These are phyloP conservation scores for Cladorrhinum sp. DNA, from an alignment of 2,329 filamentous ascomycete genomes.

Conservation along the genomic window DNA sequence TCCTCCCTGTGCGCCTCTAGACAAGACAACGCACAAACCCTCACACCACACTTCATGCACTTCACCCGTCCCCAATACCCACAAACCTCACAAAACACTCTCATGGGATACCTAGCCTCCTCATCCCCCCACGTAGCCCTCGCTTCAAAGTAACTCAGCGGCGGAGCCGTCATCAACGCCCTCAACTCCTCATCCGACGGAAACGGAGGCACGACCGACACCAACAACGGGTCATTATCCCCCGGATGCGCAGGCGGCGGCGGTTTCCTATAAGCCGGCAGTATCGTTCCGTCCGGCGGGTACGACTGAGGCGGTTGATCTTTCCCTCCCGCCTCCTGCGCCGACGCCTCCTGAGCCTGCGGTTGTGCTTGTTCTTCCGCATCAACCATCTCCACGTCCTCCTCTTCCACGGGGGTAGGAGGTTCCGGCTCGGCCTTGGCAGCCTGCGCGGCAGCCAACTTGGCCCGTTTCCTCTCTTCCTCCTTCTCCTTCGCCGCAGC, in stretches of 20 bases:
- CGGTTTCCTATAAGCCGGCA: constrained; percentile 34
- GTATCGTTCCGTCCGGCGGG: constrained; percentile 33
- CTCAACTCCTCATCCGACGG: constrained; percentile 62
- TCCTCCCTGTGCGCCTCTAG: constrained; percentile 70
- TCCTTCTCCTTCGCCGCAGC: constrained; percentile 22
- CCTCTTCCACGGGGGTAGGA: background rate
- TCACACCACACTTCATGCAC: constrained; percentile 74
- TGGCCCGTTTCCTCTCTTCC: constrained; percentile 10
- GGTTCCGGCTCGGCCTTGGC: constrained; percentile 8
- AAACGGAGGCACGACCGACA: constrained; percentile 54
- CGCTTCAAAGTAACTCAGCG: constrained; percentile 66
- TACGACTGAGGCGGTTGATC: constrained; percentile 24
- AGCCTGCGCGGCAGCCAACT: constrained; percentile 17
- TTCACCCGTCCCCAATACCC: constrained; percentile 77
- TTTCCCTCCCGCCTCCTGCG: background rate
- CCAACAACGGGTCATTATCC: constrained; percentile 57
- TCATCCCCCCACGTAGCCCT: constrained; percentile 44
- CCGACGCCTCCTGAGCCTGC: background rate
- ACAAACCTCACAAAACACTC: constrained; percentile 74
- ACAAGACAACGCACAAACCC: constrained; percentile 75
- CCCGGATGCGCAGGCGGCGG: constrained; percentile 41
- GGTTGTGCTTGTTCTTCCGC: constrained; percentile 23
- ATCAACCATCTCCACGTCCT: constrained; percentile 40
- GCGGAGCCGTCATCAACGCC: constrained; percentile 59
- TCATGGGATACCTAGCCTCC: constrained; percentile 47